These are phyloP conservation scores for Rhizopus delemar DNA, from an alignment of 371 early-diverging fungal species.

Conservation along the genomic window DNA sequence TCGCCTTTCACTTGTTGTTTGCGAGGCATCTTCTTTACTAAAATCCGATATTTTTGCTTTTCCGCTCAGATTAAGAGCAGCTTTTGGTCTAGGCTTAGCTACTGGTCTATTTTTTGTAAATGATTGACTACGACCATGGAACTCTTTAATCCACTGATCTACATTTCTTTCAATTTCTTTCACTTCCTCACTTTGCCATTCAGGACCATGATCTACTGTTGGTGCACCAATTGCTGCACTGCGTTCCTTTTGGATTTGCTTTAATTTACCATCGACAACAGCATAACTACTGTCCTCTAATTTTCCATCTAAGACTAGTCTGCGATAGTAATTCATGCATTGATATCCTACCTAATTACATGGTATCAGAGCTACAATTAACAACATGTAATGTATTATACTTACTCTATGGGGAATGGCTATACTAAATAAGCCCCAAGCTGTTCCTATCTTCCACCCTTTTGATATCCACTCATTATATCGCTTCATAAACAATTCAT, in stretches of 20 bases:
- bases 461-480: slow-evolving; percentile 55
- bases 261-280: slow-evolving; percentile 55
- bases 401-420: slow-evolving; percentile 56
- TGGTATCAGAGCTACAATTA: neutral
- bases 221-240: slow-evolving; percentile 30
- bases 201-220: slow-evolving; percentile 31
- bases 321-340: slow-evolving; percentile 65
- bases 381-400: neutral
- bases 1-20: slow-evolving; percentile 6
- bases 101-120: slow-evolving; percentile 9
- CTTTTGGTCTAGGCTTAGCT: slow-evolving; percentile 22
- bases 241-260: slow-evolving; percentile 46
- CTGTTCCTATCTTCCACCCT: slow-evolving; percentile 55
- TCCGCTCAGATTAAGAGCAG: slow-evolving; percentile 4
- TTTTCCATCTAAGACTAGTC: slow-evolving; percentile 47
- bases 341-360: slow-evolving; percentile 58
- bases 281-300: slow-evolving; percentile 55
- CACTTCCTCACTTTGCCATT: slow-evolving; percentile 58
- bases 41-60: slow-evolving; percentile 23
- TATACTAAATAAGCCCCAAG: slow-evolving; percentile 65
- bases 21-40: slow-evolving; percentile 34
- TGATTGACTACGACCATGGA: slow-evolving; percentile 39
- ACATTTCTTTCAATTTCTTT: slow-evolving; percentile 54
- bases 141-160: slow-evolving; percentile 56
- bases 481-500: slow-evolving; percentile 54